phyloP scores from a whole-genome alignment of 176 grass and related monocot genomes.

The Dendrocalamus sinicus region DNA sequence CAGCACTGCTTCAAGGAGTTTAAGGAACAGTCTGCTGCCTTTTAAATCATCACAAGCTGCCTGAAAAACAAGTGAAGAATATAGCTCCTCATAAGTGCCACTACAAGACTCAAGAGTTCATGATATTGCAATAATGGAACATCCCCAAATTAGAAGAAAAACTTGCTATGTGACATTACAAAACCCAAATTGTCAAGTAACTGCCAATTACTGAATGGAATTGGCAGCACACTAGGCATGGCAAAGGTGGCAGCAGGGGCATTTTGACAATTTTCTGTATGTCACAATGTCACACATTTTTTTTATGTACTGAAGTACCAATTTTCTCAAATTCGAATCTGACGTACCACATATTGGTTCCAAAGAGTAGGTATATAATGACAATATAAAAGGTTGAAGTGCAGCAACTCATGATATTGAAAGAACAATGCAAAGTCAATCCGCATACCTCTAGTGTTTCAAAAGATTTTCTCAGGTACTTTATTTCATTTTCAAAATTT shows the following conservation, averaged over 20 bases:
- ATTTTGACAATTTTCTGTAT: background rate
- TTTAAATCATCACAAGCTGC: constrained; percentile 89
- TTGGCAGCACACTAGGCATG: background rate
- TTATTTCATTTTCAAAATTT: constrained; percentile 96
- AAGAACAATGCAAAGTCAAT: constrained; percentile 6
- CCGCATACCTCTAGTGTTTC: constrained; percentile 75
- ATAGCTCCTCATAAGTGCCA: background rate
- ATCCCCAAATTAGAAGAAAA: background rate
- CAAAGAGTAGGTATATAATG: background rate
- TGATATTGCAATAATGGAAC: background rate
- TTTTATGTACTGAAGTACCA: background rate
- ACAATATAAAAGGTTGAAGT: background rate
- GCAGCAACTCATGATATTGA: background rate
- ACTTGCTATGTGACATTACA: background rate
- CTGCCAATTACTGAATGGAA: background rate
- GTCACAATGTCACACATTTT: background rate
- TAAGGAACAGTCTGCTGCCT: constrained; percentile 81
- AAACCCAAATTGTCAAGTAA: background rate
- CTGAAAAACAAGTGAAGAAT: constrained; percentile 43
- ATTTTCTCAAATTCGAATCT: background rate
- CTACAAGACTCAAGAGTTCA: background rate
- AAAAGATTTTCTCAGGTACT: constrained; percentile 87
- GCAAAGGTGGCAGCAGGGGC: background rate
- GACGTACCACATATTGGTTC: background rate
- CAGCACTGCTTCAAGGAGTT: constrained; percentile 88